Conservation (phyloP, 768 basidiomycete genomes). For the Lactarius deliciosus region DNA sequence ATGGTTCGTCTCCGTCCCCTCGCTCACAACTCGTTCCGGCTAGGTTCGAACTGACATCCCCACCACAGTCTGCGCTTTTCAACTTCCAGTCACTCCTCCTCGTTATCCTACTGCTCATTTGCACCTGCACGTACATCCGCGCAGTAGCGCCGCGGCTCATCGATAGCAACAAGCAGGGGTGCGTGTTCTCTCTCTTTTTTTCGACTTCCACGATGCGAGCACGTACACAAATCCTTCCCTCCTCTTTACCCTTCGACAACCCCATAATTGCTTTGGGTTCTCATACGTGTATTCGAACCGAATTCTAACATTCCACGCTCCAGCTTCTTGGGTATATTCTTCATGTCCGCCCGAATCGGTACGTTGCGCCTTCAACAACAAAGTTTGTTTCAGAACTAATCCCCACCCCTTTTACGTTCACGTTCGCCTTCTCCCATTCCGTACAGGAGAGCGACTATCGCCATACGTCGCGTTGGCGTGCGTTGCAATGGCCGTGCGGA, state of each 20-base stretch:
- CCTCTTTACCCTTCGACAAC: neutral
- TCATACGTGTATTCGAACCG: neutral
- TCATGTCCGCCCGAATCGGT: conserved; percentile 97
- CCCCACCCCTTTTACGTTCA: neutral
- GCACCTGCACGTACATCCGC: conserved; percentile 95
- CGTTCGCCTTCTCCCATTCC: neutral
- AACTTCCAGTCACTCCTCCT: conserved; percentile 96
- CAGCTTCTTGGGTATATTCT: conserved; percentile 90
- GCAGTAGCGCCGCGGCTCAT: conserved; percentile 86
- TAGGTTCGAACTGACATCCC: neutral
- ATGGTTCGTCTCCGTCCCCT: conserved; percentile 10
- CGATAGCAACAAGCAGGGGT: conserved; percentile 96
- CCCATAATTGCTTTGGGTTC: neutral
- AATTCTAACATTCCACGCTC: neutral
- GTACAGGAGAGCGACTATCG: conserved; percentile 86
- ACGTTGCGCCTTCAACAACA: conserved; percentile 31
- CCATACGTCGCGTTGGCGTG: conserved; percentile 96
- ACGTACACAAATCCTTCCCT: neutral
- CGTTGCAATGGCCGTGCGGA: conserved; percentile 84
- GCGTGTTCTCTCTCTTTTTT: conserved; percentile 23
- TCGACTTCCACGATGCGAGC: neutral
- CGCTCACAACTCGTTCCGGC: neutral
- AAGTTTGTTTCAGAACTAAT: neutral
- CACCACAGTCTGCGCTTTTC: conserved; percentile 83
- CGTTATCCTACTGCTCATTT: conserved; percentile 90